phyloP scores from a whole-genome alignment of 352 stramenopile species.

The Globisporangium megalacanthum region DNA sequence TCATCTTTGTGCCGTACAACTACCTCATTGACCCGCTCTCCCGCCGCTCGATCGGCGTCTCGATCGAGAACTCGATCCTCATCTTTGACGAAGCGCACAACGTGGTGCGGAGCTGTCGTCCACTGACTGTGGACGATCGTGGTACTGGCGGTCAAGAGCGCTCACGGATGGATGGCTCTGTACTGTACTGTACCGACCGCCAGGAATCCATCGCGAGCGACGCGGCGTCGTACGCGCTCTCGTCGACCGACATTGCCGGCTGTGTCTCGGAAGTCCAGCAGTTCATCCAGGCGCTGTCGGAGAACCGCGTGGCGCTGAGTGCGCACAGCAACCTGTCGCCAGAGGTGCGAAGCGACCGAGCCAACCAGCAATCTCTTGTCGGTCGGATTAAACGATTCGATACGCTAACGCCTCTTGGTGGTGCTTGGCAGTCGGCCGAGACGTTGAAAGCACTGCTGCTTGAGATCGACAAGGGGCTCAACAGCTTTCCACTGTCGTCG shows the following conservation, averaged over 20 bases:
- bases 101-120: slow-evolving; percentile 78
- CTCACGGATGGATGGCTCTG: too few species aligned
- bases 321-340: slow-evolving; percentile 45
- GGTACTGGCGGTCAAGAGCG: too few species aligned
- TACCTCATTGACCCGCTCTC: slow-evolving; percentile 97
- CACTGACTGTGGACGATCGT: background rate
- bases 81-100: slow-evolving; percentile 99
- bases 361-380: too few species aligned
- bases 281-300: slow-evolving; percentile 63
- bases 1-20: slow-evolving; percentile 99
- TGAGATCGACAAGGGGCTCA: slow-evolving; percentile 82
- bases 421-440: slow-evolving; percentile 50
- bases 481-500: slow-evolving; percentile 64
- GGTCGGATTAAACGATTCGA: too few species aligned
- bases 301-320: slow-evolving; percentile 49
- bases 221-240: slow-evolving; percentile 95
- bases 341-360: slow-evolving; percentile 31
- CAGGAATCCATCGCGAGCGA: slow-evolving; percentile 91
- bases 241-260: slow-evolving; percentile 89
- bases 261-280: slow-evolving; percentile 92
- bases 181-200: too few species aligned
- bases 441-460: slow-evolving; percentile 77
- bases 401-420: background rate
- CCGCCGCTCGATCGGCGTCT: slow-evolving; percentile 90
- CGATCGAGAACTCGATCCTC: slow-evolving; percentile 95